Percentiles rank a stretch among this genome's conserved stretches.
Conservation (phyloP, 2,329 filamentous ascomycete genomes). For the Gaeumannomyces sp. region DNA sequence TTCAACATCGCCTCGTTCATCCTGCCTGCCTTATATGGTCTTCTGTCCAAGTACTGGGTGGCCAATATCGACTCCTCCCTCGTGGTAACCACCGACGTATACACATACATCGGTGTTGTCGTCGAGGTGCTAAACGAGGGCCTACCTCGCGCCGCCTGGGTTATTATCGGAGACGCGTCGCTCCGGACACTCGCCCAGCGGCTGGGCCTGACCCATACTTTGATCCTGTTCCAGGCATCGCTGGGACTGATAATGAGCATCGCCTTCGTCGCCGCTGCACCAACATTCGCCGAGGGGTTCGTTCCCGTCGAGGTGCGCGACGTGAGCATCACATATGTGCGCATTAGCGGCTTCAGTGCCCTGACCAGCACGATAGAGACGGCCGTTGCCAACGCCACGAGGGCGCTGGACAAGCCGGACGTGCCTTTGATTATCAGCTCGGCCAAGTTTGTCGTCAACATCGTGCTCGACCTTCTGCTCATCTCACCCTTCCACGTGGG, state of each 20-base stretch:
- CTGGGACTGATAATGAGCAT: slow-evolving; percentile 56
- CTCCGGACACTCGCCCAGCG: slow-evolving; percentile 45
- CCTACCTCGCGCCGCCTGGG: slow-evolving; percentile 60
- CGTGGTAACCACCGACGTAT: slow-evolving; percentile 58
- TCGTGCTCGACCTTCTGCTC: slow-evolving; percentile 58
- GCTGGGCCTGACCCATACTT: slow-evolving; percentile 54
- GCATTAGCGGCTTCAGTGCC: slow-evolving; percentile 56
- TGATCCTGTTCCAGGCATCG: slow-evolving; percentile 53
- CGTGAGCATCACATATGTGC: slow-evolving; percentile 56
- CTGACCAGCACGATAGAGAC: slow-evolving; percentile 58
- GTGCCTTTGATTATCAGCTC: slow-evolving; percentile 61
- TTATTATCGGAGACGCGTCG: slow-evolving; percentile 59
- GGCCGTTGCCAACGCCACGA: slow-evolving; percentile 53
- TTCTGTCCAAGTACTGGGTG: slow-evolving; percentile 65
- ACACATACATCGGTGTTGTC: slow-evolving; percentile 63
- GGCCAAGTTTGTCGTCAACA: slow-evolving; percentile 59
- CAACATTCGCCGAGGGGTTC: slow-evolving; percentile 52
- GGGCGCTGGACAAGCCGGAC: slow-evolving; percentile 63
- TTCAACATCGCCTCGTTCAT: slow-evolving; percentile 60
- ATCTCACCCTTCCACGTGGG: slow-evolving; percentile 61
- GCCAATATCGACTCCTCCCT: slow-evolving; percentile 58
- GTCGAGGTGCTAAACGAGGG: slow-evolving; percentile 68
- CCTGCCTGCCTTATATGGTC: slow-evolving; percentile 61
- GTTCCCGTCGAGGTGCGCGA: slow-evolving; percentile 53
- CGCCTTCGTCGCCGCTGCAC: slow-evolving; percentile 47